Percentiles rank a stretch among this genome's conserved stretches.
Conservation (phyloP, 1,284 basidiomycete genomes). For the Phellopilus nigrolimitatus region DNA sequence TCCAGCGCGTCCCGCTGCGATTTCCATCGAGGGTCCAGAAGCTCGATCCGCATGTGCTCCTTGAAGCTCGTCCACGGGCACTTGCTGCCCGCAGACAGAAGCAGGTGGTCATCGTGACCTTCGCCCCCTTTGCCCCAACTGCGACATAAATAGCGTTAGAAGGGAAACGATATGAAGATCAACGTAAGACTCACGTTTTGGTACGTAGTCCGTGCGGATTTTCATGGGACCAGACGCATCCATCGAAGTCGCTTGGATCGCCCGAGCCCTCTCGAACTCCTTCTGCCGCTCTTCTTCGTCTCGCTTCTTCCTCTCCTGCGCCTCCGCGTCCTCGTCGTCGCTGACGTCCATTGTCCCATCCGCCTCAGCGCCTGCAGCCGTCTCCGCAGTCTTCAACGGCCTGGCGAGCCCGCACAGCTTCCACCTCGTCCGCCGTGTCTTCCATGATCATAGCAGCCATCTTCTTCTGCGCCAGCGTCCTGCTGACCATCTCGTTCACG, state of each 20-base stretch:
- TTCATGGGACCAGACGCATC: slow-evolving; percentile 85
- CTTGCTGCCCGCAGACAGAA: slow-evolving; percentile 90
- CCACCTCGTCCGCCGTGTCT: slow-evolving; percentile 78
- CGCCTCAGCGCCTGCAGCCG: slow-evolving; percentile 47
- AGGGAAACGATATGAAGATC: slow-evolving; percentile 16
- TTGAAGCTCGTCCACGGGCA: slow-evolving; percentile 92
- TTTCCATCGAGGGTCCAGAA: slow-evolving; percentile 97
- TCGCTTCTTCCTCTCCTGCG: slow-evolving; percentile 55
- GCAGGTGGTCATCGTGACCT: slow-evolving; percentile 80
- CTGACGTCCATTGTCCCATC: slow-evolving; percentile 74
- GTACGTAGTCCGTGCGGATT: slow-evolving; percentile 95
- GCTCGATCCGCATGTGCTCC: slow-evolving; percentile 97
- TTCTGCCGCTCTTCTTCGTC: slow-evolving; percentile 74
- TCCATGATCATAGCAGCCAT: slow-evolving; percentile 99
- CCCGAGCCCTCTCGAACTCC: slow-evolving; percentile 75
- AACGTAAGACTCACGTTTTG: slow-evolving; percentile 64
- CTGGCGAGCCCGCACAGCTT: slow-evolving; percentile 72
- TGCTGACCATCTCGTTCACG: slow-evolving; percentile 90
- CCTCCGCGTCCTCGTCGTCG: slow-evolving; percentile 71
- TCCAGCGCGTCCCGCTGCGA: slow-evolving; percentile 87
- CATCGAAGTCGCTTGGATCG: slow-evolving; percentile 70
- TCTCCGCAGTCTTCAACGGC: slow-evolving; percentile 73
- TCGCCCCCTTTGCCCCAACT: slow-evolving; percentile 67
- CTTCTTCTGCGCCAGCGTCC: slow-evolving; percentile 95
- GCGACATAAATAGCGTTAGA: slow-evolving; percentile 17